Conservation (phyloP, 768 basidiomycete species). For the Naganishia friedmannii region DNA sequence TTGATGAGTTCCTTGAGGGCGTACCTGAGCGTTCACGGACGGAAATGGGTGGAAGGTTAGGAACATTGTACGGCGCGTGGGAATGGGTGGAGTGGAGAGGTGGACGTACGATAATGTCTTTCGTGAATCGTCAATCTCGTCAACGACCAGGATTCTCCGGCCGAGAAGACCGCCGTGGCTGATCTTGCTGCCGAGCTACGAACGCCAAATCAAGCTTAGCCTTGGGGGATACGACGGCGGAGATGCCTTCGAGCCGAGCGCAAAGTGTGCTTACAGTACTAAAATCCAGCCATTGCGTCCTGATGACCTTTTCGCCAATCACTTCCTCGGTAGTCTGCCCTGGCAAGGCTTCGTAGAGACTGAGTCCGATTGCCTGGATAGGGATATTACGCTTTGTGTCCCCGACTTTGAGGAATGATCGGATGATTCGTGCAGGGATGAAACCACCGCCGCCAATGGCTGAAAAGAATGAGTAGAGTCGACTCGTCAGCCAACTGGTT, state of each 20-base stretch:
- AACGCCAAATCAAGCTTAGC: slow-evolving; percentile 67
- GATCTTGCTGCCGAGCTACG: slow-evolving; percentile 46
- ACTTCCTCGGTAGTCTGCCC: slow-evolving; percentile 54
- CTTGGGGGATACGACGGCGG: slow-evolving; percentile 4
- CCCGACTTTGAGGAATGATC: slow-evolving; percentile 79
- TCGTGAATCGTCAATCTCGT: slow-evolving; percentile 56
- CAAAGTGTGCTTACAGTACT: not conserved
- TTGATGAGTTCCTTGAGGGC: slow-evolving; percentile 82
- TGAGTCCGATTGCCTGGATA: slow-evolving; percentile 94
- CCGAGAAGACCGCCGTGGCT: slow-evolving; percentile 64
- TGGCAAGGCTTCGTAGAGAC: slow-evolving; percentile 84
- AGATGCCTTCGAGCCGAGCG: slow-evolving; percentile 5
- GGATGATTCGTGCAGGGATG: slow-evolving; percentile 88
- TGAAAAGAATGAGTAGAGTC: slow-evolving; percentile 29
- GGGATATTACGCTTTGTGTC: slow-evolving; percentile 73
- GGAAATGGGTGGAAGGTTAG: not conserved
- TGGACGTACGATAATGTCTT: slow-evolving; percentile 74
- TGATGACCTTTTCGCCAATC: slow-evolving; percentile 66
- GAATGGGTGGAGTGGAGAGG: not conserved
- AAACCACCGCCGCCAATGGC: slow-evolving; percentile 65
- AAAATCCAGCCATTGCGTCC: slow-evolving; percentile 86
- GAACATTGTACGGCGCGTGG: not conserved
- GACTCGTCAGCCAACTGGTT: not conserved
- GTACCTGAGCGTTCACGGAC: slow-evolving; percentile 59
- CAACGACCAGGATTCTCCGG: slow-evolving; percentile 73